Base-by-base conservation (phyloP, 441 rosid species). In the Bocquillonia castaneifolia region DNA sequence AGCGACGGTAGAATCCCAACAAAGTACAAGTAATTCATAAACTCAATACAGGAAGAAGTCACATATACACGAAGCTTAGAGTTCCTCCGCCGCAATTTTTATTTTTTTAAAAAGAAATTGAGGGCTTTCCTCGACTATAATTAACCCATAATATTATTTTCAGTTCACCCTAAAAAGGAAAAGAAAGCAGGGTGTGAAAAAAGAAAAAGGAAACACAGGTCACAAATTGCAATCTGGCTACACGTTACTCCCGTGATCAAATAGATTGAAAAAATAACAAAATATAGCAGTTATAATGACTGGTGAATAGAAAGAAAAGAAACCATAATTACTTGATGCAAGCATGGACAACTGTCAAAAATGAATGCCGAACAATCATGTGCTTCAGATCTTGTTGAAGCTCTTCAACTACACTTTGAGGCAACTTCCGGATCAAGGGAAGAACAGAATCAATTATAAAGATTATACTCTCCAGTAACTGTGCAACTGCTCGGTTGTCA, bases 301-400 rank as follows among this genome's bases (percentile, higher is more conserved):
- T 15, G 20, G 18, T 17, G 18, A 52, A 52, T 7, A 31, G 39
- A 50, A 39, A 68, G 70, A 61, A 22, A 42, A 20, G 15, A 42
- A 17, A 63, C 55, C 68, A 58, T 66, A 77, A 68, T 80, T 90
- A 95, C 99, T 87, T 92, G 80, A 95, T 85, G 85, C 98, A 91
- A 59, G 99, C 97, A 79, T 95, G 99, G 73, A 92, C 99, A 75
- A 95, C 98, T 39, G 97, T 87, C 81, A 95, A 80, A 82, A 95
- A 95, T 32, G 99, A 88, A 84, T 92, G 97, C 10, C 95, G 96
- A 75, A 89, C 88, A 63, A 95, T 91, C 98, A 91, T 95, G 69
- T 92, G 82, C 84, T 89, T 95, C 83, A 95, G 79, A 79, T 95
- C 99, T 83, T 91, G 98, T 76, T 88, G 88, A 66, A 95, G 88